These are phyloP conservation scores for Francoa sonchifolia DNA, from an alignment of 441 rosid genomes.

Conservation along the genomic window DNA sequence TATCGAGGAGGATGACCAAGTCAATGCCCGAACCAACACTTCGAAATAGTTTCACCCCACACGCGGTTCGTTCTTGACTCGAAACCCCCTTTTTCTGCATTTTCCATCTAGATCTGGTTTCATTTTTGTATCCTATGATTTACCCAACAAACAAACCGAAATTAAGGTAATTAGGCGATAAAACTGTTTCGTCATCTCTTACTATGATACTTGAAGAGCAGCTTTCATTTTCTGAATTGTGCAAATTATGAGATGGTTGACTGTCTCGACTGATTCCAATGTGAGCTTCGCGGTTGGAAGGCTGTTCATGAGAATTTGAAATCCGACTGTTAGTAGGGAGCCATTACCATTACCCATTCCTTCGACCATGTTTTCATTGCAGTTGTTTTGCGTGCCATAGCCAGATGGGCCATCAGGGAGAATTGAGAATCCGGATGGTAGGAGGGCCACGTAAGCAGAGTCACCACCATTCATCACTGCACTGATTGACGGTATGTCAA, in stretches of 20 bases:
- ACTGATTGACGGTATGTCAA: slow-evolving; percentile 77
- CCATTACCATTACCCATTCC: slow-evolving; percentile 24
- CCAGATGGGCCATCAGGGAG: slow-evolving; percentile 46
- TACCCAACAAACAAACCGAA: not conserved
- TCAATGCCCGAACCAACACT: slow-evolving; percentile 98
- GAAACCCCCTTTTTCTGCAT: slow-evolving; percentile 30
- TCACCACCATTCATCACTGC: slow-evolving; percentile 80
- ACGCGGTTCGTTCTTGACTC: slow-evolving; percentile 99
- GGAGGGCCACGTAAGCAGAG: slow-evolving; percentile 65
- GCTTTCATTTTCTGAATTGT: slow-evolving; percentile 53
- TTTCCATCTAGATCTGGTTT: not conserved
- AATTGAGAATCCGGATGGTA: slow-evolving; percentile 81
- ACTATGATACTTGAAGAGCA: slow-evolving; percentile 37
- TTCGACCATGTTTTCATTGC: slow-evolving; percentile 9
- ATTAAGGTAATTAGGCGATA: too few relatives aligned
- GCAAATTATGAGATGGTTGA: slow-evolving; percentile 34
- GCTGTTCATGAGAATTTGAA: slow-evolving; percentile 55
- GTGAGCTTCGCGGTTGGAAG: slow-evolving; percentile 42
- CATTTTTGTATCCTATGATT: too few relatives aligned
- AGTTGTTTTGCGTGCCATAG: slow-evolving; percentile 10
- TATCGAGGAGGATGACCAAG: slow-evolving; percentile 62
- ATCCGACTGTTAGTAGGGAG: slow-evolving; percentile 57
- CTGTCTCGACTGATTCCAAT: slow-evolving; percentile 47
- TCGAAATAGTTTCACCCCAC: slow-evolving; percentile 6
- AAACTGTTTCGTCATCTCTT: not conserved